Percentiles rank a stretch among this genome's conserved stretches.
Conservation (phyloP, 805 yeast species). For the Candida tibetensis region DNA sequence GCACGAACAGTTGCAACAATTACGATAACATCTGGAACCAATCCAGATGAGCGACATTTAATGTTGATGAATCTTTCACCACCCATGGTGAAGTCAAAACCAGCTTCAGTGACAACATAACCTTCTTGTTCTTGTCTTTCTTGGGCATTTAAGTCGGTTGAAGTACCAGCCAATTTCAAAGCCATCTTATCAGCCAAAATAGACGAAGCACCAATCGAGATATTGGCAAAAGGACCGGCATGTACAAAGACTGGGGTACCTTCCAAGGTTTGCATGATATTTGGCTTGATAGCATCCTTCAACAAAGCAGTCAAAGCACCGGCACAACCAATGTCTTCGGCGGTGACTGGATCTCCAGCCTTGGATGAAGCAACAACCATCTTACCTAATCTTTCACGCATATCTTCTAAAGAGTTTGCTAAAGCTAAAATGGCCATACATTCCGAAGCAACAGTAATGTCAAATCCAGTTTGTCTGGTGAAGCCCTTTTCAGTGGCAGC, state of each 20-base stretch:
- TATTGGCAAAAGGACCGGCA: conserved; percentile 98
- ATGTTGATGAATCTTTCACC: conserved; percentile 95
- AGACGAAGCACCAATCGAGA: conserved; percentile 94
- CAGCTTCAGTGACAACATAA: conserved; percentile 95
- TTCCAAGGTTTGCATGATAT: conserved; percentile 93
- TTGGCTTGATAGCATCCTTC: conserved; percentile 96
- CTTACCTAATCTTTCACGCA: conserved; percentile 83
- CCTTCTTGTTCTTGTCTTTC: conserved; percentile 59
- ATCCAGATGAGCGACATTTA: conserved; percentile 79
- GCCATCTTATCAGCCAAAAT: conserved; percentile 93
- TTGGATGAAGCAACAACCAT: conserved; percentile 84
- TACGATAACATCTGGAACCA: conserved; percentile 73
- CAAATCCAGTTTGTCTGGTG: conserved; percentile 86
- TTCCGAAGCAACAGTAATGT: conserved; percentile 94
- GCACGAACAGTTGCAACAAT: conserved; percentile 85
- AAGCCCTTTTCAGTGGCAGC: conserved; percentile 92
- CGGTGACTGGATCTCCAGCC: conserved; percentile 79
- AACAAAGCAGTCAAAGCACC: conserved; percentile 93
- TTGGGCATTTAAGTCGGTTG: conserved; percentile 41
- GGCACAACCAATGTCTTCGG: conserved; percentile 92
- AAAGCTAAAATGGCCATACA: conserved; percentile 94
- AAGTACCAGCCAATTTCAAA: conserved; percentile 76
- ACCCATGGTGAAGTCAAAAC: conserved; percentile 98
- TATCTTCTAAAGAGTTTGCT: conserved; percentile 70
- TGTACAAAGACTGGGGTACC: conserved; percentile 98